Conservation (phyloP, 2,329 filamentous ascomycete genomes). For the Didymellaceae sp. region DNA sequence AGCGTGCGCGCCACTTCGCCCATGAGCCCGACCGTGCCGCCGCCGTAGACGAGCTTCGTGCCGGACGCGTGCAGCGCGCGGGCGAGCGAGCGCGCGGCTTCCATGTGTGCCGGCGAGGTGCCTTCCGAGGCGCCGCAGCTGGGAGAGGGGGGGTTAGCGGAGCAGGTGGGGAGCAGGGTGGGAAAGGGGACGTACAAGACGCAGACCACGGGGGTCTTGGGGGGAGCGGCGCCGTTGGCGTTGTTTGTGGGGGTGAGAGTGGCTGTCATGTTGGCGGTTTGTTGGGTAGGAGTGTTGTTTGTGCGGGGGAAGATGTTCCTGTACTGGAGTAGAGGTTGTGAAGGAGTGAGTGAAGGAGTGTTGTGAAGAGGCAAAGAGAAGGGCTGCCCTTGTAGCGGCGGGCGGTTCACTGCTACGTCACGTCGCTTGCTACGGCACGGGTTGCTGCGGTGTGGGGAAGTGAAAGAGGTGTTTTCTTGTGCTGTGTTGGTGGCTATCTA, state of each 20-base stretch:
- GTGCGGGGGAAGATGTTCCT: neutral
- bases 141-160: constrained; percentile 22
- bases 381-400: constrained; percentile 6
- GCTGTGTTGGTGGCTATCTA: too few species aligned
- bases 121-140: constrained; percentile 84
- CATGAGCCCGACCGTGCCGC: constrained; percentile 94
- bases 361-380: neutral
- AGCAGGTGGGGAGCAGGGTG: neutral
- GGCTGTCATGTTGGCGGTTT: constrained; percentile 30
- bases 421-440: neutral
- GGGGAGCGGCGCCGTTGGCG: constrained; percentile 17
- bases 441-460: neutral
- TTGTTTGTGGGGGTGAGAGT: neutral
- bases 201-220: constrained; percentile 72
- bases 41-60: constrained; percentile 89
- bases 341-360: neutral
- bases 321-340: neutral
- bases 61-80: constrained; percentile 74
- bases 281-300: neutral
- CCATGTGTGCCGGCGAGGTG: constrained; percentile 74
- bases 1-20: constrained; percentile 89
- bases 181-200: constrained; percentile 69
- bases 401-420: too few species aligned
- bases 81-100: constrained; percentile 78
- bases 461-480: too few species aligned